Evolutionary conservation across 192 early-diverging fungal species (phyloP).

Genomic region (Irineochytrium annulatum): DNA sequence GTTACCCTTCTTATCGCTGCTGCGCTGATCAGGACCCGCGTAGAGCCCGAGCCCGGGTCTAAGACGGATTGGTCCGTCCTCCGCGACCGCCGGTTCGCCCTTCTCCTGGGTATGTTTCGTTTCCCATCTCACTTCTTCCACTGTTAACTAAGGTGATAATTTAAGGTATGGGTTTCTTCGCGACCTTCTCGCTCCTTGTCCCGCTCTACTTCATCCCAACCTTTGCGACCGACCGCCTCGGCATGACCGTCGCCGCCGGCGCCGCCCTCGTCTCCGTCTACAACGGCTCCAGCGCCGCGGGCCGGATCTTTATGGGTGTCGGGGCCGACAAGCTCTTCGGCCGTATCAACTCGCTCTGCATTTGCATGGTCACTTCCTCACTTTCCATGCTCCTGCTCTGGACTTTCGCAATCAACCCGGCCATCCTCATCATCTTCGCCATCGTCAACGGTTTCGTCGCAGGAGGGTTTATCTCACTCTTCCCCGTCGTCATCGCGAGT

Average conservation of each 20-base stretch:
- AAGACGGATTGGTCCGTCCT: conserved; percentile 21
- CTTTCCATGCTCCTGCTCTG: conserved; percentile 39
- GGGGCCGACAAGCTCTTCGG: conserved; percentile 57
- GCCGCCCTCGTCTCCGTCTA: conserved; percentile 45
- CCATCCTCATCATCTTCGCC: conserved; percentile 30
- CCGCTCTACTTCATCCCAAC: conserved; percentile 17
- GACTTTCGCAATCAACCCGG: conserved; percentile 43
- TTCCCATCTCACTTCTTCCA: too few relatives aligned
- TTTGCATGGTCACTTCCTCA: conserved; percentile 31
- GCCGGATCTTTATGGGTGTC: conserved; percentile 61
- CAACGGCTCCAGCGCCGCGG: conserved; percentile 63
- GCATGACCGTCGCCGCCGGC: not conserved
- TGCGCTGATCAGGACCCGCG: conserved; percentile 13
- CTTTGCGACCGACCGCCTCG: conserved; percentile 5
- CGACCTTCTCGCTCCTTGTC: conserved; percentile 31
- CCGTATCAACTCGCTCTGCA: conserved; percentile 57
- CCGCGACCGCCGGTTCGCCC: conserved; percentile 11
- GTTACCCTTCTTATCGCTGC: conserved; percentile 1
- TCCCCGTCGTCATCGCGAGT: conserved; percentile 24
- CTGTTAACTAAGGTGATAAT: too few relatives aligned
- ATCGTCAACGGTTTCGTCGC: conserved; percentile 41
- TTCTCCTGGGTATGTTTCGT: not conserved
- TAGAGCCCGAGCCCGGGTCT: not conserved
- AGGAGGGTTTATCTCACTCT: conserved; percentile 44
- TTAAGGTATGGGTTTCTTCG: conserved; percentile 37